Base-by-base conservation (phyloP, 2,329 filamentous ascomycete species). In the Didymella glomerata region DNA sequence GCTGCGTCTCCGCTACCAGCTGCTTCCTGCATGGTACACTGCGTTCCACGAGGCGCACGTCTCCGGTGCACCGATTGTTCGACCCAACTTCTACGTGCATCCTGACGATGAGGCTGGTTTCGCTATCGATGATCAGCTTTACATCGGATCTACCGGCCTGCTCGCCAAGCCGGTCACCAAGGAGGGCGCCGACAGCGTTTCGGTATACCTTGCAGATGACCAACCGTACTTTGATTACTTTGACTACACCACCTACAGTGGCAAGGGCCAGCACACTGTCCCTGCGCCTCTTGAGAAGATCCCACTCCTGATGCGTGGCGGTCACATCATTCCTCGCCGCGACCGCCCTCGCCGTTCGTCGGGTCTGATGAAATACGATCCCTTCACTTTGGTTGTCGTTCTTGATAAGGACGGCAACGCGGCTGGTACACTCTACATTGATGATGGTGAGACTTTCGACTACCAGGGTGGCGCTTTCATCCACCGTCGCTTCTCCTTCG, bases 141-240 rank as follows among this genome's bases (percentile, higher is more conserved):
- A 97, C 75, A 81, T 99, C 22, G 95, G 92, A 40, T 87, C 85
- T 24, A 96, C 92, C 1, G 95, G 95, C 67, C 84, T 99, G 16
- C 86, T 99, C n/a, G 92, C 88, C 40, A 98, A 97, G 80, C 95
- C 95, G 0, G 88, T 98, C 14, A 90, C 93, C 1, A 86, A 88
- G 24, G 88, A 96, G 78, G 90, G 88, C 64, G 88, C 89, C 46
- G 84, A 85, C 18, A 87, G 86, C 20, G 87, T 89, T 0, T 88
- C 93, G 20, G 86, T 99, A 57, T 97, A 96, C 80, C 87, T 99
- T 53, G 90, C 93, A 0, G 94, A 98, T 68, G 86, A 90, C 58
- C 91, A 96, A 77, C 85, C 90, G 52, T 98, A 99, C 78, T 99
- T 93, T 72, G 91, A 98, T 78, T 99, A 99, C 81, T 96, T 95